Percentiles rank a stretch among this genome's conserved stretches.
Evolutionary conservation across 2,329 filamentous ascomycete species (phyloP).

Genomic region (Reticulascus tulasneorum): DNA sequence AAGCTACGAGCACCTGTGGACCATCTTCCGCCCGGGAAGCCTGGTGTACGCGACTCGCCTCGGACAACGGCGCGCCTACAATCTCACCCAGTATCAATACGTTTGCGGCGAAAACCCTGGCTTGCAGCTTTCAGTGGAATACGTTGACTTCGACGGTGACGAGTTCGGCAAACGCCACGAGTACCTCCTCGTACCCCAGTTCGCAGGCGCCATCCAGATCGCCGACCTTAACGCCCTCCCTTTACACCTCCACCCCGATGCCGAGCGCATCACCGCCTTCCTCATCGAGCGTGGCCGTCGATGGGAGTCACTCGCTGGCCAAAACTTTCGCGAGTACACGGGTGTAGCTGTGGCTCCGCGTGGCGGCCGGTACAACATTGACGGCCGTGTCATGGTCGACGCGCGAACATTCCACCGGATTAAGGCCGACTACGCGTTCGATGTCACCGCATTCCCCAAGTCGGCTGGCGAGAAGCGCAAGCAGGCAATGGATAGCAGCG

Average conservation of each 20-base stretch:
- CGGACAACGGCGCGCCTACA: conserved; percentile 34
- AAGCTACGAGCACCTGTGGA: conserved; percentile 49
- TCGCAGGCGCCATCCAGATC: conserved; percentile 39
- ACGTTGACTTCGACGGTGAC: conserved; percentile 45
- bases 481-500: conserved; percentile 9
- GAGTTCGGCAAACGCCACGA: conserved; percentile 36
- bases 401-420: conserved; percentile 76
- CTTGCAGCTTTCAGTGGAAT: conserved; percentile 20
- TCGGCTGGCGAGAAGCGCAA: conserved; percentile 13
- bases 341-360: conserved; percentile 26
- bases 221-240: conserved; percentile 39
- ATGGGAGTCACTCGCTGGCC: conserved; percentile 41
- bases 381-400: conserved; percentile 85
- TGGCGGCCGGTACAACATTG: conserved; percentile 63
- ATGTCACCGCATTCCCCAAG: conserved; percentile 14
- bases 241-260: conserved; percentile 35
- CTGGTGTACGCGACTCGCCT: conserved; percentile 34
- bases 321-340: conserved; percentile 43
- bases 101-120: conserved; percentile 28
- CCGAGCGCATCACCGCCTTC: conserved; percentile 24
- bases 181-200: conserved; percentile 32
- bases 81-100: conserved; percentile 32
- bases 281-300: conserved; percentile 37
- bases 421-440: conserved; percentile 77
- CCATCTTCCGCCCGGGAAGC: conserved; percentile 44